Evolutionary conservation across 2,329 filamentous ascomycete genomes (phyloP), one percentile per base, ranked within the genome.

Genomic region (Colletotrichum sublineola): DNA sequence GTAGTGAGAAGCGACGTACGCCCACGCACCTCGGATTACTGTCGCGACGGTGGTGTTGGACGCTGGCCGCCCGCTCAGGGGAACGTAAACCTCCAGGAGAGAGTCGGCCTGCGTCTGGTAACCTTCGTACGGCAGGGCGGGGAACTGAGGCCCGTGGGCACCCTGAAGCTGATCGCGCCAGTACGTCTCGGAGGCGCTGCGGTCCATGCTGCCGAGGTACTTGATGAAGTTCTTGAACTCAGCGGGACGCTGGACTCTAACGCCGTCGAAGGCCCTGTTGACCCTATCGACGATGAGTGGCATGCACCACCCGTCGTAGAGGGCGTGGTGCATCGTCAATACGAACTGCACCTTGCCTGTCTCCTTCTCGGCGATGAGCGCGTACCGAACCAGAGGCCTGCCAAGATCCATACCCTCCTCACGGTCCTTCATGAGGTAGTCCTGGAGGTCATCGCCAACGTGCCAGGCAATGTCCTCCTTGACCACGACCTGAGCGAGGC

Each of bases 231-330:
- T 80, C 68, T 84, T 86, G 77, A 87, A 87, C 33, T 82, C 80
- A 7, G 83, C 82, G 0, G 83, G 80, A 0, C 82, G 78, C 50
- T 78, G 73, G 0, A 79, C 79, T 3, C 67, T 69, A 9, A 81
- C 74, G 15, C 80, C 78, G 20, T 82, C 78, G 70, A 84, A 87
- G 1, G 83, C 83, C 44, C 80, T 80, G 76, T 87, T 86, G 53
- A 87, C 82, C 50, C 83, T 82, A 36, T 86, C 84, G 29, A 88
- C 81, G 2, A 88, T 77, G 3, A 88, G 76, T 5, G 84, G 84
- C 84, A 88, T 86, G 0, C 84, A 85, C 87, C 87, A 89, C 33
- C 88, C 88, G 63, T 90, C 88, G 71, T 90, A 90, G 0, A 89
- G 77, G 5, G 84, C 86, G 74, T 90, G 88, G 74, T 90, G 88